Evolutionary conservation across 1,139 yeast species (phyloP).

Genomic region (Sporopachydermia cereana): DNA sequence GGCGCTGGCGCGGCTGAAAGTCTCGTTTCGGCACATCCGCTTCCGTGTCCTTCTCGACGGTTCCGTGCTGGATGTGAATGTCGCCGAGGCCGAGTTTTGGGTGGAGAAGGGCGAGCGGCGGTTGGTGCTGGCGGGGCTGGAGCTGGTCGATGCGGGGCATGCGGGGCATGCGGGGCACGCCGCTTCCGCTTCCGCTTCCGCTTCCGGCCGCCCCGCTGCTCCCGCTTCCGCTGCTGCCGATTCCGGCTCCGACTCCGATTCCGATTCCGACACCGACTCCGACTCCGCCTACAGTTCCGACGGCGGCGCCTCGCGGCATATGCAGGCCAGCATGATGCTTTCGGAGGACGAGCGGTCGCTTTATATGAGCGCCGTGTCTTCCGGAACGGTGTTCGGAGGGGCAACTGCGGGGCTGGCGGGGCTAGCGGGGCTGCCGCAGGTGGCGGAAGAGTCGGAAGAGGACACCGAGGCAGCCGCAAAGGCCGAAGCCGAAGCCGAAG

Average conservation of each 20-base stretch:
- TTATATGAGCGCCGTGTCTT: constrained; percentile 86
- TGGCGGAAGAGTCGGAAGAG: too few species aligned
- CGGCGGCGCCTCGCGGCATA: constrained; percentile 29
- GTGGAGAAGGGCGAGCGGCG: constrained; percentile 39
- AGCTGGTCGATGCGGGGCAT: constrained; percentile 17
- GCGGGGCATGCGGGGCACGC: not conserved
- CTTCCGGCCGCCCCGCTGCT: not conserved
- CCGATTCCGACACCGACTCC: constrained; percentile 9
- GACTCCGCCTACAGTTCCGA: constrained; percentile 12
- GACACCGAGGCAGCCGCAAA: too few species aligned
- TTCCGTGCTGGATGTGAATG: constrained; percentile 31
- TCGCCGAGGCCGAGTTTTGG: constrained; percentile 30
- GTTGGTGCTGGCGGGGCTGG: constrained; percentile 30
- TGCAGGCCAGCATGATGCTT: constrained; percentile 49
- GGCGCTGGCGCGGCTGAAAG: constrained; percentile 50
- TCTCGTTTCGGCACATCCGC: constrained; percentile 33
- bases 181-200: not conserved
- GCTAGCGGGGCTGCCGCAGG: too few species aligned
- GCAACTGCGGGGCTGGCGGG: too few species aligned
- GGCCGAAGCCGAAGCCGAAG: too few species aligned
- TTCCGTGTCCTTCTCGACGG: constrained; percentile 42
- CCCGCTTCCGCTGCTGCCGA: constrained; percentile 8
- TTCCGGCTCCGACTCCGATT: constrained; percentile 13
- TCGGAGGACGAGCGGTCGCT: constrained; percentile 65
- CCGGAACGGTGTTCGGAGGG: too few species aligned